Base-by-base conservation (phyloP, 1,284 basidiomycete genomes). In the Heterobasidion annosum region DNA sequence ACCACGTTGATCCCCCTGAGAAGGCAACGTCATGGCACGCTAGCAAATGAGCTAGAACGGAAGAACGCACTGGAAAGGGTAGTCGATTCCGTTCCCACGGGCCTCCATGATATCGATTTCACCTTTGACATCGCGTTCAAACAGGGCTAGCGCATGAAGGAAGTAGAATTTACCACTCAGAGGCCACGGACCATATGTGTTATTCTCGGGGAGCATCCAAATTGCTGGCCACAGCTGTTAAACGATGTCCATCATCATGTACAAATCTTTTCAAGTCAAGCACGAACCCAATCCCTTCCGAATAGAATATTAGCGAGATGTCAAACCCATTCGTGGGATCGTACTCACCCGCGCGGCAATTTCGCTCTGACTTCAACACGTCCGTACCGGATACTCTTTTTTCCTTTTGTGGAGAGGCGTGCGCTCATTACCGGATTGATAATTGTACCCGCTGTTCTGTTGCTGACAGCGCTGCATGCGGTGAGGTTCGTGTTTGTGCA, bases 101-200 rank as follows among this genome's bases (percentile, higher is more conserved):
- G 82, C 74, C 71, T 90, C 85, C 79, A 93, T 84, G 61, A 94
- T 87, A 67, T 93, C 89, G 58, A 92, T 91, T 72, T 88, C 87
- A 58, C 82, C 76, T 76, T 55, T 15, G 37, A n/a, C 37, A n/a
- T 40, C 12, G 25, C 2, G 25, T 25, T 25, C 25, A 25, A 25
- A 25, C 25, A 40, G 15, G 25, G 25, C 25, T 25, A 10, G 15
- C 12, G 10, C 46, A 55, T 46, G 34, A 51, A 57, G 32, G 54
- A 15, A 43, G 19, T 19, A 19, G 25, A 10, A 47, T 49, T 34
- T 61, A 76, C 83, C 85, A 58, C 79, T 86, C 56, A 82, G 66
- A 1, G 92, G 92, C 91, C 91, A 93, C 1, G 76, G 66, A 0
- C 92, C 92, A 62, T 94, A 94, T 15, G 76, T 79, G 60, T 84